phyloP scores from a whole-genome alignment of 2,329 filamentous ascomycete species.

The Ustilaginoidea virens region DNA sequence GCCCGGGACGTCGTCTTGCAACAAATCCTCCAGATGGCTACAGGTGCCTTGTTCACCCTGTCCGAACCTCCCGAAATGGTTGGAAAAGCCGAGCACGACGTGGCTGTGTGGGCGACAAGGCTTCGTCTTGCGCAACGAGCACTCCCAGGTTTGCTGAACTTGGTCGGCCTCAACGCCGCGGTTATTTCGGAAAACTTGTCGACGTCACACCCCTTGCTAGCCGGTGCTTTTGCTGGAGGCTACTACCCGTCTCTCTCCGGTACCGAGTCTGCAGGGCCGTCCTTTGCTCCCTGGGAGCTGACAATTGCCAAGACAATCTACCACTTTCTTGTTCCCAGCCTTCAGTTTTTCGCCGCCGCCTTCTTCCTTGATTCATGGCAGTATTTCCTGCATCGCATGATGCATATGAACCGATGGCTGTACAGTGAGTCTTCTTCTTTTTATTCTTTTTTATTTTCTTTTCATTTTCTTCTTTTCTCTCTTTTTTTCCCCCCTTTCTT shows the following conservation, averaged over 20 bases:
- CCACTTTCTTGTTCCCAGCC: slow-evolving; percentile 55
- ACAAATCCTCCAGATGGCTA: slow-evolving; percentile 72
- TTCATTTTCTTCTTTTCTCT: too few relatives aligned
- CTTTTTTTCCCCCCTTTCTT: slow-evolving; percentile 7
- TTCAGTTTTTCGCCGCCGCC: slow-evolving; percentile 65
- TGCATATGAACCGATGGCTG: slow-evolving; percentile 96
- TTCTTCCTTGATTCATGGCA: slow-evolving; percentile 89
- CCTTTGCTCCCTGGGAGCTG: slow-evolving; percentile 77
- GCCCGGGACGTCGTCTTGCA: slow-evolving; percentile 84
- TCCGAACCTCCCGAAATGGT: slow-evolving; percentile 59
- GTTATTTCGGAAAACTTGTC: slow-evolving; percentile 63
- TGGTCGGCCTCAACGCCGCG: slow-evolving; percentile 62
- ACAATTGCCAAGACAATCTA: slow-evolving; percentile 62
- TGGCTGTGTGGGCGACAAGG: slow-evolving; percentile 79
- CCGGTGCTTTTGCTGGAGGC: slow-evolving; percentile 64
- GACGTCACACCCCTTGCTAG: slow-evolving; percentile 54
- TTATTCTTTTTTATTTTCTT: too few relatives aligned
- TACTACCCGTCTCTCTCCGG: slow-evolving; percentile 54
- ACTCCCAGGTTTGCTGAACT: slow-evolving; percentile 55
- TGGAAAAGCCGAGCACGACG: slow-evolving; percentile 71
- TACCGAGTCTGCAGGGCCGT: slow-evolving; percentile 46
- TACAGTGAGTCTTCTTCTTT: slow-evolving; percentile 52
- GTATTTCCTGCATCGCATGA: slow-evolving; percentile 88
- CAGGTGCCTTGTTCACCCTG: slow-evolving; percentile 50
- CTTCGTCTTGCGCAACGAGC: slow-evolving; percentile 63